Conservation (phyloP, 164 flowering plant genomes). For the Vitis rotundifolia region DNA sequence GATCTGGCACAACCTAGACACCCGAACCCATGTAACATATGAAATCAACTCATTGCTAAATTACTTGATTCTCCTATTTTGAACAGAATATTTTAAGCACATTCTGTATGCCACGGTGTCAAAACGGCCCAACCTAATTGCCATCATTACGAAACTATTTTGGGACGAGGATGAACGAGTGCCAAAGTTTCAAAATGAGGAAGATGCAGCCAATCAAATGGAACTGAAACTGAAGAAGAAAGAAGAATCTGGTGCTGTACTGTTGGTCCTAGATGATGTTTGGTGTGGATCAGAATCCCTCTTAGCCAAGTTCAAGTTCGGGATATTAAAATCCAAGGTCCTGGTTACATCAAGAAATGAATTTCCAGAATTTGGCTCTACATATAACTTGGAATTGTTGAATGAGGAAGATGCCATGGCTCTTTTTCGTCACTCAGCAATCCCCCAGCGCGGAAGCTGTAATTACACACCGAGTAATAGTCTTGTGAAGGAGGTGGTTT, state of each 20-base stretch:
- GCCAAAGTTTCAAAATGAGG: slow-evolving; percentile 19
- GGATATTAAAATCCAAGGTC: slow-evolving; percentile 25
- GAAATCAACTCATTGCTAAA: too few species aligned
- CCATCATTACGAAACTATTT: slow-evolving; percentile 17
- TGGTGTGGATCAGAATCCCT: slow-evolving; percentile 29
- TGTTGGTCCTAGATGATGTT: slow-evolving; percentile 48
- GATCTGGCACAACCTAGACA: too few species aligned
- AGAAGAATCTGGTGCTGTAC: slow-evolving; percentile 3
- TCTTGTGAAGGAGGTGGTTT: too few species aligned
- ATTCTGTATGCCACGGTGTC: slow-evolving; percentile 35
- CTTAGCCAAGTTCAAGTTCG: slow-evolving; percentile 21
- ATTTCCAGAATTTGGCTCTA: slow-evolving; percentile 27
- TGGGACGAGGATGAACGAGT: slow-evolving; percentile 2
- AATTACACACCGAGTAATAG: too few species aligned
- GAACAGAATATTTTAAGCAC: slow-evolving; percentile 26
- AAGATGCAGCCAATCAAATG: slow-evolving; percentile 26
- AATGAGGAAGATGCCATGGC: slow-evolving; percentile 30
- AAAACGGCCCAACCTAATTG: slow-evolving; percentile 11
- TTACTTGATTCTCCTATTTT: neutral
- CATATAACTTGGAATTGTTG: slow-evolving; percentile 26
- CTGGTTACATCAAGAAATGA: slow-evolving; percentile 50
- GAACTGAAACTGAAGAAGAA: slow-evolving; percentile 10
- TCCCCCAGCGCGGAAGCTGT: slow-evolving; percentile 7
- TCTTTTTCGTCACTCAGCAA: slow-evolving; percentile 35
- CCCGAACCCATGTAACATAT: too few species aligned